Percentiles rank a stretch among this genome's conserved stretches.
phyloP scores from a whole-genome alignment of 768 basidiomycete species.

The Leccinum broughii region DNA sequence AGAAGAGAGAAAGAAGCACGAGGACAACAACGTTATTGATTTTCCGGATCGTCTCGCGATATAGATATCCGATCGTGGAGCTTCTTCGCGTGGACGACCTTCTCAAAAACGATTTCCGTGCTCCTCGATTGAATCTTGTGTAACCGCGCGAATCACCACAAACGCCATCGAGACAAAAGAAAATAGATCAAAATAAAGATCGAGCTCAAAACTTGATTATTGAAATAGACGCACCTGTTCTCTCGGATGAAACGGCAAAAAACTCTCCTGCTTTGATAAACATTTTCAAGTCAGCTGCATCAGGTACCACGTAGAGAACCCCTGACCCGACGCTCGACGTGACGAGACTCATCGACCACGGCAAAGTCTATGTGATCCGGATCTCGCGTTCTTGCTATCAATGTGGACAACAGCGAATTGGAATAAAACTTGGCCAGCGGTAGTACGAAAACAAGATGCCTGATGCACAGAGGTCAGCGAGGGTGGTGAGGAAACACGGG shows the following conservation, averaged over 20 bases:
- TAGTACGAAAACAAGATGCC: slow-evolving; percentile 34
- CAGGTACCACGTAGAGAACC: slow-evolving; percentile 1
- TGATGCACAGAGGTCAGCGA: slow-evolving; percentile 5
- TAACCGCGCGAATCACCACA: background rate
- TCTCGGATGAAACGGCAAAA: slow-evolving; percentile 12
- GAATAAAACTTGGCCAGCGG: slow-evolving; percentile 38
- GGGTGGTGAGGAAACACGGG: background rate
- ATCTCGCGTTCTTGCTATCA: slow-evolving; percentile 32
- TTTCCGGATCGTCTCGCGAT: background rate
- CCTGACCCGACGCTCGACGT: slow-evolving; percentile 20
- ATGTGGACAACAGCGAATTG: slow-evolving; percentile 36
- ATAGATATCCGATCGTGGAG: slow-evolving; percentile 9
- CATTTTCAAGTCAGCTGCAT: slow-evolving; percentile 10
- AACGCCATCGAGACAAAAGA: background rate
- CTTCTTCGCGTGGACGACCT: slow-evolving; percentile 16
- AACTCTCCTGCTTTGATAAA: slow-evolving; percentile 10
- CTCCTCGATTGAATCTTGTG: slow-evolving; percentile 14
- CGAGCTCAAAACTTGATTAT: background rate
- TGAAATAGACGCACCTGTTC: slow-evolving; percentile 11
- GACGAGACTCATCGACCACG: slow-evolving; percentile 24
- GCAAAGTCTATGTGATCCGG: slow-evolving; percentile 19
- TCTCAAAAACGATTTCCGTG: slow-evolving; percentile 24
- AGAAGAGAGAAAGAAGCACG: background rate
- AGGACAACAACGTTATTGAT: background rate
- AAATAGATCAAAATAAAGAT: background rate